Evolutionary conservation across 2,329 filamentous ascomycete species (phyloP).

Genomic region (Aspergillus texensis): DNA sequence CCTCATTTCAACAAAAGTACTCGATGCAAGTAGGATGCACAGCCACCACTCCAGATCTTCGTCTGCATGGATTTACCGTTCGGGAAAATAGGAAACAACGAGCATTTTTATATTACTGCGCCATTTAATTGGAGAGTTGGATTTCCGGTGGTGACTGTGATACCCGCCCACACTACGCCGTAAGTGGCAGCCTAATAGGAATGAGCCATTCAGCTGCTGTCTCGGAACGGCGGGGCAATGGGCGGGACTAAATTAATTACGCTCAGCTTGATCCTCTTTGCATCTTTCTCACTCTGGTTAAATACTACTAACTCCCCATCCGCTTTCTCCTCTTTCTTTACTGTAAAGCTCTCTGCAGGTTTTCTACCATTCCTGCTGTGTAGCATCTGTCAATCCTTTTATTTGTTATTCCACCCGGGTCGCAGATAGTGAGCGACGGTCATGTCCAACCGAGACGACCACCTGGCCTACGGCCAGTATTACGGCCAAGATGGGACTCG

Average conservation of each 20-base stretch:
- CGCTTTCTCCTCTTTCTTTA: not conserved
- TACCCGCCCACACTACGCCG: not conserved
- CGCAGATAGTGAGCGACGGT: not conserved
- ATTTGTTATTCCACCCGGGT: not conserved
- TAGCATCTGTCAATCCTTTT: not conserved
- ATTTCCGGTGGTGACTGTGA: not conserved
- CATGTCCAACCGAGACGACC: constrained; percentile 52
- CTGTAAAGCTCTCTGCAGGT: not conserved
- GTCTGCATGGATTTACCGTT: not conserved
- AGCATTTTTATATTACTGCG: too few species aligned
- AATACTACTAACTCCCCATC: not conserved
- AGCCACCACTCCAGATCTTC: not conserved
- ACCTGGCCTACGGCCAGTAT: constrained; percentile 59
- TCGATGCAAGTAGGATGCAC: not conserved
- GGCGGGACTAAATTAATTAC: constrained; percentile 4
- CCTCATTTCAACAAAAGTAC: not conserved
- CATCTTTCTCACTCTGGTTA: not conserved
- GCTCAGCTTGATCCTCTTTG: not conserved
- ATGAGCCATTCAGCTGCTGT: constrained; percentile 4
- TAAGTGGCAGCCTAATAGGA: constrained; percentile 2
- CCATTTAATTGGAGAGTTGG: not conserved
- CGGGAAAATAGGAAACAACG: not conserved
- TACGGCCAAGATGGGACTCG: constrained; percentile 35
- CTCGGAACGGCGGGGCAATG: constrained; percentile 4
- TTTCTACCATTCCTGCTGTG: not conserved